phyloP scores from a whole-genome alignment of 805 yeast species.

The Metschnikowia borealis region DNA sequence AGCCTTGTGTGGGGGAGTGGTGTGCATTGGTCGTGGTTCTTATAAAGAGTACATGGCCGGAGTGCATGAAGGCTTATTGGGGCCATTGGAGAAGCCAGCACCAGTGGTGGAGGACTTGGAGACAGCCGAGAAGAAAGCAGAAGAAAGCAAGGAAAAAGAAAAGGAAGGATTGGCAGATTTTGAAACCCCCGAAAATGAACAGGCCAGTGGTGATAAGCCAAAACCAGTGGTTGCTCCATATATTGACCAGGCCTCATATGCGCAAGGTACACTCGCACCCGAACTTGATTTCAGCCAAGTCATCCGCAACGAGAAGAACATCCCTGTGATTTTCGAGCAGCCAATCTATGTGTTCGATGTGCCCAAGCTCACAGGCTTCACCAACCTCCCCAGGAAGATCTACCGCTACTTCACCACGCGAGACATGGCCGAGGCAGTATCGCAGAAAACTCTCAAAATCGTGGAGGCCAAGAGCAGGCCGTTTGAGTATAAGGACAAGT shows the following conservation, averaged over 20 bases:
- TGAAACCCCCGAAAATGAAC: slow-evolving; percentile 22
- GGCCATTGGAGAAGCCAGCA: slow-evolving; percentile 62
- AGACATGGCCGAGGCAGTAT: slow-evolving; percentile 61
- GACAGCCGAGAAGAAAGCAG: slow-evolving; percentile 10
- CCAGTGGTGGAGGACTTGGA: slow-evolving; percentile 21
- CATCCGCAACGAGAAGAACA: slow-evolving; percentile 31
- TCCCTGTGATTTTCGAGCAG: slow-evolving; percentile 66
- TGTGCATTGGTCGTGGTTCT: slow-evolving; percentile 94
- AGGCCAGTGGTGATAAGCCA: slow-evolving; percentile 19
- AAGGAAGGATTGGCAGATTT: slow-evolving; percentile 6
- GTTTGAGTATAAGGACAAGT: slow-evolving; percentile 43
- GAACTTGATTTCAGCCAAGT: slow-evolving; percentile 45
- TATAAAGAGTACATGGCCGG: slow-evolving; percentile 90
- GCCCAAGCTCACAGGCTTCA: slow-evolving; percentile 76
- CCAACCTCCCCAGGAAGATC: slow-evolving; percentile 69
- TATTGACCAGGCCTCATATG: slow-evolving; percentile 56
- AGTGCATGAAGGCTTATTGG: slow-evolving; percentile 89
- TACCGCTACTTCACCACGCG: slow-evolving; percentile 76
- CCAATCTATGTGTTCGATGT: slow-evolving; percentile 75
- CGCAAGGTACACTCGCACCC: slow-evolving; percentile 51
- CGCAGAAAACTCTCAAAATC: slow-evolving; percentile 50
- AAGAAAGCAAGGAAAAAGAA: slow-evolving; percentile 6
- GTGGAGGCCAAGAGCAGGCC: slow-evolving; percentile 52
- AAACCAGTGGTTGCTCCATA: slow-evolving; percentile 60
- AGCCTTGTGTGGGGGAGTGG: slow-evolving; percentile 68